Evolutionary conservation across 2,329 filamentous ascomycete genomes (phyloP), one percentile per base, ranked within the genome.

Genomic region (Colletotrichum aenigma): DNA sequence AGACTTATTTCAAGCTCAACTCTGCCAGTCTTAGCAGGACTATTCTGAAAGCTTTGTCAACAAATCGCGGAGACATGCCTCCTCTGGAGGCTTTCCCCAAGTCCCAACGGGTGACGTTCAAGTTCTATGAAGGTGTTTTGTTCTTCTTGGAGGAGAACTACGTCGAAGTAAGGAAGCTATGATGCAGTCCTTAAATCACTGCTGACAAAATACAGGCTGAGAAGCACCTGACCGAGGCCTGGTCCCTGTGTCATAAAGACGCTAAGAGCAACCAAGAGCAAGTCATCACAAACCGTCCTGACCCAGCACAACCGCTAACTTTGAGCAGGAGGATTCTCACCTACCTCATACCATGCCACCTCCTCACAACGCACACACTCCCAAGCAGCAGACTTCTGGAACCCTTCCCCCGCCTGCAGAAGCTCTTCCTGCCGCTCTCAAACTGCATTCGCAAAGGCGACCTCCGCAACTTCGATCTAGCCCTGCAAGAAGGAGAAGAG

Each of bases 1-100:
- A 98, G 86, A 98, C 96, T 2, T 98, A 98, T 84, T 99, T 99
- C 88, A 97, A 95, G 87, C 89, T 98, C 77, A 98, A 98, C 85
- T 95, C 94, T 38, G 94, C 97, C 73, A 93, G 92, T n/a, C 88
- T 98, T 24, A 98, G 94, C 21, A 96, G 97, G 83, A 98, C 97
- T 78, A 93, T 98, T 66, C 88, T 99, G 62, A 95, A 94, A 79
- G 96, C 95, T 0, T 89, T 99, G 64, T 90, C 93, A 62, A 96
- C 96, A 15, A 93, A 94, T 70, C 87, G 88, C 76, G 90, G 91
- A 60, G 96, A 99, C 80, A 94, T 99, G 87, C 97, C 97, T 1
- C 87, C 91, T 1, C 88, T 98, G 34, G 90, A 93, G 18, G 88
- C 91, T 16, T 99, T 98, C 80, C 96, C 97, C 2, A 95, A 94